Evolutionary conservation across 306 rosid species (phyloP).

Genomic region (Prunus padus): DNA sequence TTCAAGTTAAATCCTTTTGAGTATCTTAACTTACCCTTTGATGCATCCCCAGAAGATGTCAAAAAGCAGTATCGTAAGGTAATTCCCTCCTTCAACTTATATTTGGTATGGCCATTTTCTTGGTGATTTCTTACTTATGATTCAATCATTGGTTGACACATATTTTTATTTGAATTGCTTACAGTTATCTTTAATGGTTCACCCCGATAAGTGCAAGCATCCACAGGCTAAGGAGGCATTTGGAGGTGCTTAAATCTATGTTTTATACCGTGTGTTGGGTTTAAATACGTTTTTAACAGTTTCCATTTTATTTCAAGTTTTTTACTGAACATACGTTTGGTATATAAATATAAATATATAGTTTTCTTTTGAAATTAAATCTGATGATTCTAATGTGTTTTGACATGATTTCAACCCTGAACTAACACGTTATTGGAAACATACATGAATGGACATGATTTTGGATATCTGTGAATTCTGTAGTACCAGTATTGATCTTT

Average conservation of each 20-base stretch:
- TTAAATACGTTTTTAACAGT: not conserved
- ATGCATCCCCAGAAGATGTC: conserved; percentile 69
- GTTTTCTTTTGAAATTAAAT: not conserved
- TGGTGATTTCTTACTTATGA: not conserved
- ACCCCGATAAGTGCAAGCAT: conserved; percentile 98
- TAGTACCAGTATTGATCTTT: not conserved
- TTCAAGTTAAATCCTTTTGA: conserved; percentile 91
- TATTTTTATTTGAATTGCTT: conserved; percentile 17
- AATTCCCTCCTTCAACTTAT: conserved; percentile 21
- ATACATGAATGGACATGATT: not conserved
- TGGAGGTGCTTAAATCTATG: conserved; percentile 59
- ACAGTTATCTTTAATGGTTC: conserved; percentile 91
- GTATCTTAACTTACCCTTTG: conserved; percentile 74
- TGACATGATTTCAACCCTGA: not conserved
- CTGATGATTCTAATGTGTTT: not conserved
- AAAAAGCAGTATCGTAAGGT: conserved; percentile 96
- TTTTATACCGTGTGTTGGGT: conserved; percentile 14
- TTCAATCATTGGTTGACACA: conserved; percentile 10
- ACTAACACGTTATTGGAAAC: not conserved
- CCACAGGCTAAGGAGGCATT: conserved; percentile 98
- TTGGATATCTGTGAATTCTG: not conserved
- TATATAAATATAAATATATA: not conserved
- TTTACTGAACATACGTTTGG: not conserved
- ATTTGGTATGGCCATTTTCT: conserved; percentile 6
- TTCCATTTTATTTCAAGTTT: not conserved